Conservation (phyloP, 2,329 filamentous ascomycete species). For the Colletotrichum viniferum region DNA sequence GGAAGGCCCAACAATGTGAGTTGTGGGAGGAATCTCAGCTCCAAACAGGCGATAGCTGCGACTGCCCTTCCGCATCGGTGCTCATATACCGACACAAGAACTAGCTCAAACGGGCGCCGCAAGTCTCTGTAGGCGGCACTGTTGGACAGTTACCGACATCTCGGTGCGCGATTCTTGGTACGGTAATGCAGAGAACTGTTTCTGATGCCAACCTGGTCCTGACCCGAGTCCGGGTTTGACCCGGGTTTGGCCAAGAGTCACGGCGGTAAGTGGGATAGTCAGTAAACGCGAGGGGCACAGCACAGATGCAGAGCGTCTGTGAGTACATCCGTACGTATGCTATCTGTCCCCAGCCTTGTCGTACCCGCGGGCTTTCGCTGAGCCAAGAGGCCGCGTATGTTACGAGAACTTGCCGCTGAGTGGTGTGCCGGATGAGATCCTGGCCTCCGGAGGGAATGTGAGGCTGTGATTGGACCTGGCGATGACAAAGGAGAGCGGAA, state of each 20-base stretch:
- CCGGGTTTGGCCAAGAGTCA: not conserved
- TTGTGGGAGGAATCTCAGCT: not conserved
- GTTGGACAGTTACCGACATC: not conserved
- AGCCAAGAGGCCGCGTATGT: not conserved
- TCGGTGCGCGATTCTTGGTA: not conserved
- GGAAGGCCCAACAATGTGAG: not conserved
- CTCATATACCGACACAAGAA: not conserved
- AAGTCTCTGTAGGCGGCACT: not conserved
- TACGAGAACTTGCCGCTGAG: not conserved
- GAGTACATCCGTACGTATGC: not conserved
- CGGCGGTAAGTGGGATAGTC: not conserved
- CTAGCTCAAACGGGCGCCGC: not conserved
- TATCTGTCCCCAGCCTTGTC: not conserved
- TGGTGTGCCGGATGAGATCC: not conserved
- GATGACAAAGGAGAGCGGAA: not conserved
- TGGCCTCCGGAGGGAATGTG: not conserved
- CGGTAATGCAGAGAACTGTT: not conserved
- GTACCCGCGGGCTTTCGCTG: not conserved
- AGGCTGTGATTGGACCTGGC: not conserved
- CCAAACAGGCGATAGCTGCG: not conserved
- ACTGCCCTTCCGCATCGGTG: not conserved
- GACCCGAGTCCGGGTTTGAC: not conserved
- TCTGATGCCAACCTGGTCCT: not conserved
- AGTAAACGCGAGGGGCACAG: not conserved
- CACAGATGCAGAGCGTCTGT: not conserved